Evolutionary conservation across 2,329 filamentous ascomycete genomes (phyloP).

Genomic region (Emergomyces pasteurianus): DNA sequence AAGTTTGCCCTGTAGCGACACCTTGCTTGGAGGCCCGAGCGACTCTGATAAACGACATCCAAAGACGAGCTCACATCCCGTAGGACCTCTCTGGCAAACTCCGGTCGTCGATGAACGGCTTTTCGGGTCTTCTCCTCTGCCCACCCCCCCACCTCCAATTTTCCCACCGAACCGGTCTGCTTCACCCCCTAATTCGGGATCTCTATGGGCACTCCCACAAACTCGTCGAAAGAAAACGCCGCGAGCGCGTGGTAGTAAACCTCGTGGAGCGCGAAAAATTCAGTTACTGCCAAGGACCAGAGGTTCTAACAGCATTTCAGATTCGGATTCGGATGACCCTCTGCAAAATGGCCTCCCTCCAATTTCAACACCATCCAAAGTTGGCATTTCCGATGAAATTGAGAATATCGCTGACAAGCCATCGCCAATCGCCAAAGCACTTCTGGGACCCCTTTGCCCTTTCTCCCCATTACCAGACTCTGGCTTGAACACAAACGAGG

Average conservation of each 20-base stretch:
- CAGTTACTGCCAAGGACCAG: constrained; percentile 8
- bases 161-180: constrained; percentile 12
- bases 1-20: neutral
- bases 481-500: neutral
- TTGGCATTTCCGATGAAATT: neutral
- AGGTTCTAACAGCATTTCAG: constrained; percentile 12
- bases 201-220: constrained; percentile 27
- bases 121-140: neutral
- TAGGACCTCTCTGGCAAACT: constrained; percentile 20
- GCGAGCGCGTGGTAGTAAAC: constrained; percentile 8
- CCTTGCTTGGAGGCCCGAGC: constrained; percentile 3
- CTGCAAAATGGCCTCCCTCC: constrained; percentile 24
- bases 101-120: constrained; percentile 17
- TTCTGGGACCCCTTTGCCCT: no score
- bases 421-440: neutral
- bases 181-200: constrained; percentile 25
- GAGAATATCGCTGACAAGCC: neutral
- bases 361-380: constrained; percentile 12
- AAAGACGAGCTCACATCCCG: neutral
- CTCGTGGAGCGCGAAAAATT: constrained; percentile 8
- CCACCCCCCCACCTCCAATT: neutral
- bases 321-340: constrained; percentile 32
- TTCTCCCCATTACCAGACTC: neutral
- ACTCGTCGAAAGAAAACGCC: constrained; percentile 13
- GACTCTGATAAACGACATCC: constrained; percentile 1